Percentiles rank a stretch among this genome's conserved stretches.
Evolutionary conservation across 75 land plant species (phyloP).

Genomic region (Pinus taeda): DNA sequence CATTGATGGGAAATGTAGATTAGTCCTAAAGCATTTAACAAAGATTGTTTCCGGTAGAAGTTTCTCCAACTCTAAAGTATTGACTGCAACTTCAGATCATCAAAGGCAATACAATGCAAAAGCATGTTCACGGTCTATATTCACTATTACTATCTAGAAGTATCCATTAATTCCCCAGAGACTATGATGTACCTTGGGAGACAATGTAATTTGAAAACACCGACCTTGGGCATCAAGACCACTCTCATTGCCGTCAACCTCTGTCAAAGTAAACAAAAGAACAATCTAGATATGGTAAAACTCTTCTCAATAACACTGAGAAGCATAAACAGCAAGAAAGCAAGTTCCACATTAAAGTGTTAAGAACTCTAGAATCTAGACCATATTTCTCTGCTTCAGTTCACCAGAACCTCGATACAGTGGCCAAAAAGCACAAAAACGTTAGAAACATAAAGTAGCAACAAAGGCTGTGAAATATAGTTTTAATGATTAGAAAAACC

Average conservation of each 20-base stretch:
- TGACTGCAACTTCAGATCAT: neutral
- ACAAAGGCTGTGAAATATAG: neutral
- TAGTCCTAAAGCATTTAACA: neutral
- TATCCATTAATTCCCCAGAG: neutral
- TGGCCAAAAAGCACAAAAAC: neutral
- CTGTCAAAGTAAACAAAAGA: constrained; percentile 24
- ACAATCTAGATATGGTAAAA: neutral
- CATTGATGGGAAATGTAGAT: neutral
- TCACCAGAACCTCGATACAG: neutral
- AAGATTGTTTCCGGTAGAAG: neutral
- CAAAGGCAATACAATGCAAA: neutral
- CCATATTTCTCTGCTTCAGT: neutral
- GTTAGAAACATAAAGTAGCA: neutral
- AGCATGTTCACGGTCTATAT: neutral
- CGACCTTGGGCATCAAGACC: constrained; percentile 58
- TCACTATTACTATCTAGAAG: neutral
- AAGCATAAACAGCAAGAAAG: neutral
- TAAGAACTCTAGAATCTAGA: neutral
- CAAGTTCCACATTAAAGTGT: neutral
- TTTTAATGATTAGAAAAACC: constrained; percentile 23
- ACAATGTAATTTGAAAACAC: constrained; percentile 79
- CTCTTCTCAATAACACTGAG: neutral
- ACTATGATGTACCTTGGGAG: constrained; percentile 59
- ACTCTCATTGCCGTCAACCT: constrained; percentile 67
- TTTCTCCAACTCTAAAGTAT: neutral